Percentiles rank a stretch among this genome's conserved stretches.
Conservation (phyloP, 2,329 filamentous ascomycete species). For the Pyrenochaeta sp. region DNA sequence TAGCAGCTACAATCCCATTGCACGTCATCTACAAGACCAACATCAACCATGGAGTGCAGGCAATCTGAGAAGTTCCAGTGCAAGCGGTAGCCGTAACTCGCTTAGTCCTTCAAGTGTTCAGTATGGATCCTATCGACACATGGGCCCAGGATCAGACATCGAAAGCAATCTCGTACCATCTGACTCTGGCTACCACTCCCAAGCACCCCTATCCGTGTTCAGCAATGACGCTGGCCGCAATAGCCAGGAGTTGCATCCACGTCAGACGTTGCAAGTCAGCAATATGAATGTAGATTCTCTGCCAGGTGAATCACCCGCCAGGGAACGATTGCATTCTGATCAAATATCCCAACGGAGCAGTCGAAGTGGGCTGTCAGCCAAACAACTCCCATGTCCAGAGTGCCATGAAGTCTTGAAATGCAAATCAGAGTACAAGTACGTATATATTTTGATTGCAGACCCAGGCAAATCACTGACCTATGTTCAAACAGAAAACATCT, state of each 20-base stretch:
- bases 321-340: conserved; percentile 26
- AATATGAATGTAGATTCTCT: conserved; percentile 25
- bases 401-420: conserved; percentile 41
- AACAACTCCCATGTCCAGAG: conserved; percentile 22
- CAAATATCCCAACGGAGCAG: conserved; percentile 34
- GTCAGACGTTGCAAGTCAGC: conserved; percentile 19
- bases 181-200: conserved; percentile 47
- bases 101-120: conserved; percentile 17
- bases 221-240: conserved; percentile 34
- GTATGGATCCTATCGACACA: conserved; percentile 21
- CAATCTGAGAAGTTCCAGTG: conserved; percentile 21
- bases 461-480: too few species aligned
- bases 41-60: conserved; percentile 40
- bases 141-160: conserved; percentile 28
- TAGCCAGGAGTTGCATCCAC: conserved; percentile 29
- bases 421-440: conserved; percentile 48
- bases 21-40: conserved; percentile 25
- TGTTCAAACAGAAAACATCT: conserved; percentile 71
- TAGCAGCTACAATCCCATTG: conserved; percentile 16
- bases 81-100: conserved; percentile 4
- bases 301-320: conserved; percentile 21
- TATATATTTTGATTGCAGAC: conserved; percentile 4
- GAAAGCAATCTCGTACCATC: conserved; percentile 20
- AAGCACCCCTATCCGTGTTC: conserved; percentile 35
- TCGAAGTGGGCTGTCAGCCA: conserved; percentile 25